phyloP scores from a whole-genome alignment of 192 early-diverging fungal species.

The Cetraspora pellucida region DNA sequence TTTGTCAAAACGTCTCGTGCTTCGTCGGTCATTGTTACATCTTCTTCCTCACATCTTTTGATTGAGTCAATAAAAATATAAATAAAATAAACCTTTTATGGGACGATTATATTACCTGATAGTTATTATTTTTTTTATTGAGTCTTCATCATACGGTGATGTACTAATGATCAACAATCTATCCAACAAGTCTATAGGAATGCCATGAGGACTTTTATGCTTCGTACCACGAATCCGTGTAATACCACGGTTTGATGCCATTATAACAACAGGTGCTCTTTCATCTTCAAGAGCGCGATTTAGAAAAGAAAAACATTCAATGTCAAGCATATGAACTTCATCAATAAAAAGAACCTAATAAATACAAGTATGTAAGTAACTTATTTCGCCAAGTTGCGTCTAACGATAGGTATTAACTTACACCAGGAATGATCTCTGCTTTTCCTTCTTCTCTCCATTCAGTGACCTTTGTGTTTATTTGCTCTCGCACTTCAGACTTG shows the following conservation, averaged over 20 bases:
- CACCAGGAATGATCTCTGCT: slow-evolving; percentile 97
- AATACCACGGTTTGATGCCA: slow-evolving; percentile 98
- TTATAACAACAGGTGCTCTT: slow-evolving; percentile 97
- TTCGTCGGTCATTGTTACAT: slow-evolving; percentile 88
- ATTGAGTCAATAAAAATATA: not conserved
- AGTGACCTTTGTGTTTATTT: slow-evolving; percentile 95
- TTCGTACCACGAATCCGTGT: slow-evolving; percentile 95
- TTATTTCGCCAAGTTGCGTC: too few species aligned
- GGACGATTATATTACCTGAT: slow-evolving; percentile 57
- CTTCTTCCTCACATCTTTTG: slow-evolving; percentile 81
- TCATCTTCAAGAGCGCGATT: slow-evolving; percentile 96
- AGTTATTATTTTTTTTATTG: slow-evolving; percentile 84
- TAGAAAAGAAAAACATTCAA: slow-evolving; percentile 99
- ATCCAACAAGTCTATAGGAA: slow-evolving; percentile 95
- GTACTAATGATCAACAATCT: slow-evolving; percentile 95
- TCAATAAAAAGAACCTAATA: slow-evolving; percentile 90
- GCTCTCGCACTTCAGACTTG: slow-evolving; percentile 94
- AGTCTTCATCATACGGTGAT: slow-evolving; percentile 78
- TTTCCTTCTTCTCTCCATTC: slow-evolving; percentile 99
- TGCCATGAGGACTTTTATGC: slow-evolving; percentile 94
- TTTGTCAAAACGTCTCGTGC: slow-evolving; percentile 83
- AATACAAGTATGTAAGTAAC: slow-evolving; percentile 8
- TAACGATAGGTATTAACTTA: slow-evolving; percentile 32
- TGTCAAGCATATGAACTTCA: slow-evolving; percentile 99
- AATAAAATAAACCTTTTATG: not conserved